Base-by-base conservation (phyloP, 768 basidiomycete species). In the Lactarius vividus region DNA sequence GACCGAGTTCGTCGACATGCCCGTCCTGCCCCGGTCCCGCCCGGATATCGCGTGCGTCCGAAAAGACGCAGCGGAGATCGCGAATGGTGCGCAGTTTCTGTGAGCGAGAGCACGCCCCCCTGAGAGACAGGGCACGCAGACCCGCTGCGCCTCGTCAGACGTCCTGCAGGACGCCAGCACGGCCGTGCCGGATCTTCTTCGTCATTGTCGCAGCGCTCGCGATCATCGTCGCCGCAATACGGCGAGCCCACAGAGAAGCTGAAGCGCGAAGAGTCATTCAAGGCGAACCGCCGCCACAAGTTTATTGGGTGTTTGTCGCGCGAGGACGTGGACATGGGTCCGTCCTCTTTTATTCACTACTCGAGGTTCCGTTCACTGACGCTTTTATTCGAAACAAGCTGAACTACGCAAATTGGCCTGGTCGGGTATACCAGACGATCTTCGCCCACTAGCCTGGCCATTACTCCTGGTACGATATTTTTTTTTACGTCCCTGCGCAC, bases 391-490 rank as follows among this genome's bases (percentile, higher is more conserved):
- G 26, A 52, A 52, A 49, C 37, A 31, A 91, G 92, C 85, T 23
- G 92, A 94, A 74, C 81, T 99, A 67, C 83, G 95, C 57, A 94
- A 94, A 73, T 84, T 97, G 57, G 89, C 95, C 23, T 99, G 97
- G 97, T 89, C 89, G 59, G 97, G 97, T 28, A 91, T 98, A 29
- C 96, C 97, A 0, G 75, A 76, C 62, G 92, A 95, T 71, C 80
- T 99, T 31, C 84, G 97, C 46, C 93, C 94, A 0, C 84, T 97
- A 73, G 91, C 89, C 29, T 99, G 97, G 97, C 94, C 94, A 73
- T 80, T 98, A 57, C 82, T 99, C 37, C 85, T 98, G 44, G 95
- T 96, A 73, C 70, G 91, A 81, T 33, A 23, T 13, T 28, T 46
- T 55, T 55, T 63, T 55, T 63, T 59, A 26, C 62, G 40, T 53